These are phyloP conservation scores for Rubia peregrina DNA, from an alignment of 305 asterid species.

Conservation along the genomic window DNA sequence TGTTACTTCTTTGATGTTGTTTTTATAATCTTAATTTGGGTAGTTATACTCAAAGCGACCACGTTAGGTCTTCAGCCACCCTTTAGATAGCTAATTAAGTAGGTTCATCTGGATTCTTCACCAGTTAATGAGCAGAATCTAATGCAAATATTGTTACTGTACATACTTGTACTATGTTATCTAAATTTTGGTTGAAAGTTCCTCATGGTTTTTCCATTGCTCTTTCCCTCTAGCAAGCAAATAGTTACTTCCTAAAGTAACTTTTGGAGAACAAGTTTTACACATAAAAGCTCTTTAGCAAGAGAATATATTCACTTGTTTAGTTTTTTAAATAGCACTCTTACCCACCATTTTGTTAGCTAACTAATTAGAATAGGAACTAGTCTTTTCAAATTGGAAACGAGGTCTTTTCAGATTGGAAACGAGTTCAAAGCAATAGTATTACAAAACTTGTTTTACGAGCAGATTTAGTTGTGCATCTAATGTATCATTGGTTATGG, in stretches of 20 bases:
- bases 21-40: background rate
- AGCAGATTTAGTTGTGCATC: no score
- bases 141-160: background rate
- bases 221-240: background rate
- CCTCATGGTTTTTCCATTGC: background rate
- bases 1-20: background rate
- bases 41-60: background rate
- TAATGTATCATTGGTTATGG: background rate
- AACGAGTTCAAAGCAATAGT: background rate
- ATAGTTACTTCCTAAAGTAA: background rate
- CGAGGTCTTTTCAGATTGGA: background rate
- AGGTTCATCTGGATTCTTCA: background rate
- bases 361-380: background rate
- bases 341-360: background rate
- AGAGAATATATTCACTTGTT: background rate
- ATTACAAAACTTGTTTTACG: background rate
- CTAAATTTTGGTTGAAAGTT: background rate
- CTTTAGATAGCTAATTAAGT: background rate
- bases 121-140: background rate
- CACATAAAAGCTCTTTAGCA: background rate
- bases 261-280: background rate
- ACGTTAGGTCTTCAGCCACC: background rate
- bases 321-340: background rate
- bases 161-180: background rate
- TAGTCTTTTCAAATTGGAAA: background rate